Percentiles rank a stretch among this genome's conserved stretches.
phyloP scores from a whole-genome alignment of 2,329 filamentous ascomycete genomes.

The Curvularia hawaiiensis region DNA sequence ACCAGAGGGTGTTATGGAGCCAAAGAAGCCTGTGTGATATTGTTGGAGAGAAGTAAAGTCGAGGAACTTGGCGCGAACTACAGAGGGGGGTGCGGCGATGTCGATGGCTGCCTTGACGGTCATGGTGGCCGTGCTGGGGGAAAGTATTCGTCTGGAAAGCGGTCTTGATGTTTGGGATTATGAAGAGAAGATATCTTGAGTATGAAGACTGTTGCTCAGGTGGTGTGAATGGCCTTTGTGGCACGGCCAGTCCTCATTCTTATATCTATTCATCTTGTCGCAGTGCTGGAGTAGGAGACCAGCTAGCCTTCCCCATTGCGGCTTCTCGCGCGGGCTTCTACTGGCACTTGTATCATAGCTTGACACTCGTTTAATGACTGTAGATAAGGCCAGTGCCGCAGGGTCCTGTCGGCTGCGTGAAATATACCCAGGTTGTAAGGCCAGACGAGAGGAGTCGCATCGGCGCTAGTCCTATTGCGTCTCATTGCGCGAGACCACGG shows the following conservation, averaged over 20 bases:
- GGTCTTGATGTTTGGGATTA: not conserved
- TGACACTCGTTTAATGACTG: not conserved
- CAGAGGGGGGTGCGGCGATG: slow-evolving; percentile 21
- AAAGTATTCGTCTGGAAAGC: not conserved
- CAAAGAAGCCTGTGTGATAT: slow-evolving; percentile 23
- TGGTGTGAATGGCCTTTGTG: not conserved
- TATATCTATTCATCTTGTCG: not conserved
- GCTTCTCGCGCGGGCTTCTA: slow-evolving; percentile 8
- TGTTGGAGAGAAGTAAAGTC: slow-evolving; percentile 17
- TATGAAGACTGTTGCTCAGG: not conserved
- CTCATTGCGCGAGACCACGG: slow-evolving; percentile 26
- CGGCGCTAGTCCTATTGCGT: slow-evolving; percentile 1
- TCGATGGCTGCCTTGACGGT: slow-evolving; percentile 20
- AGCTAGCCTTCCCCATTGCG: slow-evolving; percentile 7
- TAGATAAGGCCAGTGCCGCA: not conserved
- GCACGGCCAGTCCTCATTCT: not conserved
- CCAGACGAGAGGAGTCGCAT: not conserved
- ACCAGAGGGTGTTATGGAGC: slow-evolving; percentile 20
- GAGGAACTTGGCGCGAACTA: slow-evolving; percentile 24
- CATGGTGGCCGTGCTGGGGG: slow-evolving; percentile 7
- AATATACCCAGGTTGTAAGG: not conserved
- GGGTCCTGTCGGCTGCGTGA: not conserved
- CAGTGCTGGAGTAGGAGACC: not conserved
- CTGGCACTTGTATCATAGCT: not conserved
- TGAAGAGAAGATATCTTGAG: not conserved